Base-by-base conservation (phyloP, 2,329 filamentous ascomycete species). In the Chaetomiaceae sp. region DNA sequence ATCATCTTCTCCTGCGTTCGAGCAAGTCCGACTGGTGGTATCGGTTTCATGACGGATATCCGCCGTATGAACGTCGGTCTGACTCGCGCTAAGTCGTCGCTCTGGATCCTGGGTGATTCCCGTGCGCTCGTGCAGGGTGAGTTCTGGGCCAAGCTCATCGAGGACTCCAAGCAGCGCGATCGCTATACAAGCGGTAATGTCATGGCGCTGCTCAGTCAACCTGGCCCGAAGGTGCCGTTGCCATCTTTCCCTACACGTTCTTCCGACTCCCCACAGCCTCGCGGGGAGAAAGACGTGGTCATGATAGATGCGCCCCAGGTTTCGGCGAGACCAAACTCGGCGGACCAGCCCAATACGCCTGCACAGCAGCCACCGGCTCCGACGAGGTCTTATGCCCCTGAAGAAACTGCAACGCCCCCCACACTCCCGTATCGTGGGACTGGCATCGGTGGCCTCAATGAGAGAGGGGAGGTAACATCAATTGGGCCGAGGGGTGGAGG, bases 1-100 rank as follows among this genome's bases (percentile, higher is more conserved):
- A 97, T 99, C 68, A 97, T 99, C 57, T 99, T 99, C 73, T 97
- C 93, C 35, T 99, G 95, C 68, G 93, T 99, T 55, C 85, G 93
- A 72, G 92, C 93, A 19, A 92, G 87, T 25, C 82, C 88, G n/a
- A 87, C 86, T 7, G 87, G 87, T n/a, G 90, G 92, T 62, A 96
- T 99, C 64, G 93, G 93, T 77, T 99, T 99, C 81, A 86, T 99
- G 79, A 87, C 89, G 48, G 93, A 99, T 67, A 96, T 99, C 64
- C 84, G 93, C 53, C 92, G 93, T 77, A 97, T 99, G 95, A 99
- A 99, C 68, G 93, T 99, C 63, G 93, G 93, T 72, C 76, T 99
- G 54, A 99, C 93, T 19, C 86, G 93, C 75, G 95, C 93, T 5
- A 96, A 96, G 68, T 96, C 89, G 9, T 96, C 92, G 30, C 78